Conservation (phyloP, 306 rosid species). For the Lathyrus oleraceus region DNA sequence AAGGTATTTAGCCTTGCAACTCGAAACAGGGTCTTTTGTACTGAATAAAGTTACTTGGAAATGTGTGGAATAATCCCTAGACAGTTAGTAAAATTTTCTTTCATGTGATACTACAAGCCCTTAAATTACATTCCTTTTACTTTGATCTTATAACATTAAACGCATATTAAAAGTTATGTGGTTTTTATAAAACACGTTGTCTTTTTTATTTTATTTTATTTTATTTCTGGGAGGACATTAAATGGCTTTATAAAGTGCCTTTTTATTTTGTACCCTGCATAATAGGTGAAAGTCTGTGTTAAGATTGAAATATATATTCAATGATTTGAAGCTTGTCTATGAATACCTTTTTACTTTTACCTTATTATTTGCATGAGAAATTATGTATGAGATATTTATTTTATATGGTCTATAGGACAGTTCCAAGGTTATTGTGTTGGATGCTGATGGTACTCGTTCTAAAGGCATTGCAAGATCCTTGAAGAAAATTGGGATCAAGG, state of each 20-base stretch:
- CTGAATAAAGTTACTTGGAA: constrained; percentile 25
- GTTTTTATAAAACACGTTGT: constrained; percentile 13
- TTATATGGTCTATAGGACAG: constrained; percentile 83
- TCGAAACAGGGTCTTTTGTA: constrained; percentile 22
- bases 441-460: constrained; percentile 79
- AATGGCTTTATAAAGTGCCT: neutral
- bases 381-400: constrained; percentile 48
- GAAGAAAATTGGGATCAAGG: constrained; percentile 84
- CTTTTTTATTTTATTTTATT: constrained; percentile 9
- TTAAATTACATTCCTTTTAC: neutral
- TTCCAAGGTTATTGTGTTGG: constrained; percentile 86
- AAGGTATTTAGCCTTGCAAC: constrained; percentile 55
- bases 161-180: neutral
- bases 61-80: neutral
- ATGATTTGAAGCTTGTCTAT: constrained; percentile 22
- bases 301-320: constrained; percentile 17
- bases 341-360: constrained; percentile 22
- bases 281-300: neutral
- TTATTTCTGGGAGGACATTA: neutral
- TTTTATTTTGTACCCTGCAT: neutral
- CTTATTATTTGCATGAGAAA: constrained; percentile 44
- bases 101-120: neutral
- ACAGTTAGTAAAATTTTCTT: neutral
- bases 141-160: constrained; percentile 10
- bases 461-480: constrained; percentile 90